Evolutionary conservation across 192 early-diverging fungal genomes (phyloP), one percentile per base, ranked within the genome.

Genomic region (Podila epicladia): DNA sequence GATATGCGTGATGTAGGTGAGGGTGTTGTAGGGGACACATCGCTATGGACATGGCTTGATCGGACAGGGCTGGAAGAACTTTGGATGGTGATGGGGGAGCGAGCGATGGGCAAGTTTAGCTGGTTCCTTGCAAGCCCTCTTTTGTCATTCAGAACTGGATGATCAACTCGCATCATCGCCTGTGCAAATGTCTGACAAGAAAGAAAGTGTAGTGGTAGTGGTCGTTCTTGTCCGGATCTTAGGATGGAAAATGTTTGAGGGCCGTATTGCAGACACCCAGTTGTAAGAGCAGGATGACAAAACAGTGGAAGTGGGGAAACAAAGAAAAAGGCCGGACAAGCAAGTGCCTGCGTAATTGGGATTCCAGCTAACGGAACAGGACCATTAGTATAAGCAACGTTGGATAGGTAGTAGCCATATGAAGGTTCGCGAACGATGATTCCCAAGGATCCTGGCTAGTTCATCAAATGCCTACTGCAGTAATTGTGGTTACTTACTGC

Each of bases 31-130:
- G 58, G 4, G 2, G 58, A 61, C 15, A 59, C 55, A 2, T 13
- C 60, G 26, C 11, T 9, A 1, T 24, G 32, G 15, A 64, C 28
- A 6, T 26, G n/a, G 9, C 26, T n/a, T 29, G 41, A 50, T n/a
- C 60, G 63, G 4, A 50, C 11, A 12, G 57, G 24, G 41, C 12
- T 45, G 35, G 19, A 13, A 0, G 64, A 49, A n/a, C 64, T 65
- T 29, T 79, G 75, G 20, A 68, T 65, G 1, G 60, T 55, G 38
- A 72, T 79, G 29, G 75, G 69, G 19, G 24, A 33, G 12, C 70
- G 70, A 29, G 50, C 64, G 26, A 79, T 79, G 3, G 75, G 75
- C 1, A 72, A 49, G 26, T 68, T 68, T 59, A 72, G 64, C 50
- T 62, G 55, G 59, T 71, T 29, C 29, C 75, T 49, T 11, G 68